phyloP scores from a whole-genome alignment of 2,329 filamentous ascomycete genomes.

The Xylariaceae sp. region DNA sequence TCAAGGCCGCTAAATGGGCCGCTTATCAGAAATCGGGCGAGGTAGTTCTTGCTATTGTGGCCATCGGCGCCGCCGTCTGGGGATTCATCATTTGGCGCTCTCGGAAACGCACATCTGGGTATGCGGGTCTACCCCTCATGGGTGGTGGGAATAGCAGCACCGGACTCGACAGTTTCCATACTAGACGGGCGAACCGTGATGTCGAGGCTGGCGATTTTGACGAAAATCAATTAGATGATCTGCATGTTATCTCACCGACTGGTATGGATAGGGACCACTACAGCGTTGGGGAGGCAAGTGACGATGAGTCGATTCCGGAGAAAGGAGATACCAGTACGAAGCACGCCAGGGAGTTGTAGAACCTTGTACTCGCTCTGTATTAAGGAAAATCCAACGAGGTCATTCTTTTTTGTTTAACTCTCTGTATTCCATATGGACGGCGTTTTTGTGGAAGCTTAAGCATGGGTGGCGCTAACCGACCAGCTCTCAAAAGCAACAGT shows the following conservation, averaged over 20 bases:
- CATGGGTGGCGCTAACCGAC: not conserved
- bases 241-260: constrained; percentile 59
- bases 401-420: not conserved
- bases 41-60: constrained; percentile 81
- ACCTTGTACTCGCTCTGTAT: not conserved
- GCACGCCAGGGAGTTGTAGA: constrained; percentile 9
- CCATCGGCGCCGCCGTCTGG: constrained; percentile 75
- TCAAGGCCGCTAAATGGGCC: constrained; percentile 86
- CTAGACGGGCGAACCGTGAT: constrained; percentile 54
- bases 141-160: constrained; percentile 46
- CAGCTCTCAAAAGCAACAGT: no score
- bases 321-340: constrained; percentile 36
- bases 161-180: constrained; percentile 55
- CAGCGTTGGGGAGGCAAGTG: constrained; percentile 63
- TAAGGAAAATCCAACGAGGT: not conserved
- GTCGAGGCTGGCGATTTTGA: constrained; percentile 71
- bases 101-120: constrained; percentile 61
- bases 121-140: constrained; percentile 56
- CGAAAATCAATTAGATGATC: constrained; percentile 68
- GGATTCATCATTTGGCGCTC: constrained; percentile 74
- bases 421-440: constrained; percentile 5
- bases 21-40: constrained; percentile 90
- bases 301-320: constrained; percentile 48
- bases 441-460: not conserved
- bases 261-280: constrained; percentile 55